Evolutionary conservation across 2,329 filamentous ascomycete species (phyloP).

Genomic region (Pseudocercospora pini-densiflorae): DNA sequence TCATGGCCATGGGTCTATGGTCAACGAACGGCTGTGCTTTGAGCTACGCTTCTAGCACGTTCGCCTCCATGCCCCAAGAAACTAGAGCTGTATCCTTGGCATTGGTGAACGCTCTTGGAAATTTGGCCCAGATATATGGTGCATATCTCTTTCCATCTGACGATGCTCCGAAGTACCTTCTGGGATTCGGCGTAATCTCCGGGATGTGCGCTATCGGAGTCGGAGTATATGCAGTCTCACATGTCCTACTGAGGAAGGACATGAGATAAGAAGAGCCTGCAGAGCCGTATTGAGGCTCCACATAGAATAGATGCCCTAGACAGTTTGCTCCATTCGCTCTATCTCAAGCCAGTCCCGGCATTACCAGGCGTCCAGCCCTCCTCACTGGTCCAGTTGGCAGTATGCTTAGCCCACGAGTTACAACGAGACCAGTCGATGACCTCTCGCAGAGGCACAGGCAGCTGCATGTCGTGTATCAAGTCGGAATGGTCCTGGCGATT

Average conservation of each 20-base stretch:
- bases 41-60: slow-evolving; percentile 58
- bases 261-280: background rate
- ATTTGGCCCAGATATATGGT: slow-evolving; percentile 42
- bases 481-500: background rate
- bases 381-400: background rate
- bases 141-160: slow-evolving; percentile 42
- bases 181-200: slow-evolving; percentile 48
- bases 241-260: slow-evolving; percentile 25
- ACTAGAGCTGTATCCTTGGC: slow-evolving; percentile 38
- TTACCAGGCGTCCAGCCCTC: background rate
- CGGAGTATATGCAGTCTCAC: slow-evolving; percentile 31
- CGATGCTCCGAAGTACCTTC: slow-evolving; percentile 40
- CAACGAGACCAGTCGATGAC: background rate
- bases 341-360: background rate
- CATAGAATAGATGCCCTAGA: background rate
- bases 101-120: slow-evolving; percentile 40
- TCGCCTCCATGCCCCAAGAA: slow-evolving; percentile 49
- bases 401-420: background rate
- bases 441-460: background rate
- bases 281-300: background rate
- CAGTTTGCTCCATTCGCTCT: background rate
- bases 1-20: slow-evolving; percentile 62
- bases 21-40: slow-evolving; percentile 57
- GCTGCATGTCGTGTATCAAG: background rate
- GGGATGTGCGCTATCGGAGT: slow-evolving; percentile 46